These are phyloP conservation scores for Penicillium roqueforti DNA, from an alignment of 495 filamentous ascomycete genomes.

Conservation along the genomic window DNA sequence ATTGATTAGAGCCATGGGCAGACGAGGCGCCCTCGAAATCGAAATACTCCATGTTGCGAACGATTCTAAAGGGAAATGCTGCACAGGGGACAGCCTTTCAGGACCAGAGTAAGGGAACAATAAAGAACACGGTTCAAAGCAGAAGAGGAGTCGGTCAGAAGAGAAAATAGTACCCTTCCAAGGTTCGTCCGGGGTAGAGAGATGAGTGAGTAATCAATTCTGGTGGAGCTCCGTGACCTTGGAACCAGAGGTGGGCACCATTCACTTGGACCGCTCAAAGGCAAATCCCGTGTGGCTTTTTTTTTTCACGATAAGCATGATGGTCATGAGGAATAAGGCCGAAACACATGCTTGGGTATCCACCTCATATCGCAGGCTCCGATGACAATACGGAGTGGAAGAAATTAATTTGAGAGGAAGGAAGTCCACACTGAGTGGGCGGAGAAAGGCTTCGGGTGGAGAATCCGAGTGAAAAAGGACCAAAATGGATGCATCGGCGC, in stretches of 20 bases:
- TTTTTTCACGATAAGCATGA: background rate
- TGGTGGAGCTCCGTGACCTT: conserved; percentile 13
- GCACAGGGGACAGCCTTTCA: background rate
- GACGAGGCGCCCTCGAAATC: conserved; percentile 50
- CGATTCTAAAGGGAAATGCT: background rate
- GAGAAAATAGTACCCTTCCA: conserved; percentile 11
- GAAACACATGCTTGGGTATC: background rate
- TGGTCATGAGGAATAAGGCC: background rate
- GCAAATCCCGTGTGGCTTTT: background rate
- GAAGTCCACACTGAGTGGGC: background rate
- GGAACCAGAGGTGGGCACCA: conserved; percentile 6
- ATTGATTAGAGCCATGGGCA: conserved; percentile 31
- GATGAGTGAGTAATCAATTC: conserved; percentile 18
- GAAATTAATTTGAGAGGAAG: background rate
- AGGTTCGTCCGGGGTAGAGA: conserved; percentile 34
- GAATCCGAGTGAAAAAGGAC: conserved; percentile 6
- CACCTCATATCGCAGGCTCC: background rate
- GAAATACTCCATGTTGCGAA: conserved; percentile 48
- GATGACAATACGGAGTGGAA: too few species aligned
- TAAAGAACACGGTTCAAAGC: conserved; percentile 9
- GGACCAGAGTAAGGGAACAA: background rate
- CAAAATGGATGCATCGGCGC: conserved; percentile 21
- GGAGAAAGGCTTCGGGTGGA: conserved; percentile 9
- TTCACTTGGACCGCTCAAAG: conserved; percentile 2
- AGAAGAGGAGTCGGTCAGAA: conserved; percentile 23